Percentiles rank a stretch among this genome's conserved stretches.
Evolutionary conservation across 352 stramenopile species (phyloP).

Genomic region (Globisporangium sylvaticum): DNA sequence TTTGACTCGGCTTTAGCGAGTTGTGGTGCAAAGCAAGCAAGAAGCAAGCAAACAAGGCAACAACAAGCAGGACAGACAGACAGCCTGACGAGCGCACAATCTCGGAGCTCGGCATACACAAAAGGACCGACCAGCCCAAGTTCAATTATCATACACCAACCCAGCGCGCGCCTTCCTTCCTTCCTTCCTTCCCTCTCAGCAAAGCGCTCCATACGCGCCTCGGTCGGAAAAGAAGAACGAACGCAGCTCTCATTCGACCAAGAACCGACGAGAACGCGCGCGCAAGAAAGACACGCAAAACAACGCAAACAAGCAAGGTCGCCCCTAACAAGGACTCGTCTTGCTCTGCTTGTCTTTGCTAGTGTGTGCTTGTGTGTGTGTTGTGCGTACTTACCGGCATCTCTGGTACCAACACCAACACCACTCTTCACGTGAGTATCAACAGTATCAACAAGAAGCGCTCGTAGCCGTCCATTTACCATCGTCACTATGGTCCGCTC

Average conservation of each 20-base stretch:
- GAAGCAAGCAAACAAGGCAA: not conserved
- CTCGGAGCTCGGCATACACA: not conserved
- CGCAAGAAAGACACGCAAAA: not conserved
- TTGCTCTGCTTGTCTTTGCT: not conserved
- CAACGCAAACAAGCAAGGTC: not conserved
- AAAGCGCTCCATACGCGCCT: not conserved
- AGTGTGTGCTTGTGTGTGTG: not conserved
- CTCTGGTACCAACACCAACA: not conserved
- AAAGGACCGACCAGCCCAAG: not conserved
- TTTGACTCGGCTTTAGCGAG: not conserved
- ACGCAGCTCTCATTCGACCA: not conserved
- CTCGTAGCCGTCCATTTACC: not conserved
- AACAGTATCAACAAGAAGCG: not conserved
- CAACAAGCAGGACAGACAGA: not conserved
- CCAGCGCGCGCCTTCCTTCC: no score
- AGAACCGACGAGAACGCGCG: not conserved
- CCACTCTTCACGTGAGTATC: not conserved
- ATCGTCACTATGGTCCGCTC: conserved; percentile 59
- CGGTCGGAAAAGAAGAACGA: not conserved
- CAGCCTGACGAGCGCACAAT: not conserved
- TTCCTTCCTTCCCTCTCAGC: not conserved
- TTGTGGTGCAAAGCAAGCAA: not conserved
- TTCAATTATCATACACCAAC: not conserved
- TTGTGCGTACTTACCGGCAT: conserved; percentile 1
- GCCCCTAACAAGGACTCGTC: conserved; percentile 2